A percentile compares a stretch with the other conserved stretches of the same genome.
These are phyloP conservation scores for Backusella liffmaniae DNA, from an alignment of 192 early-diverging fungal genomes.

Conservation along the genomic window DNA sequence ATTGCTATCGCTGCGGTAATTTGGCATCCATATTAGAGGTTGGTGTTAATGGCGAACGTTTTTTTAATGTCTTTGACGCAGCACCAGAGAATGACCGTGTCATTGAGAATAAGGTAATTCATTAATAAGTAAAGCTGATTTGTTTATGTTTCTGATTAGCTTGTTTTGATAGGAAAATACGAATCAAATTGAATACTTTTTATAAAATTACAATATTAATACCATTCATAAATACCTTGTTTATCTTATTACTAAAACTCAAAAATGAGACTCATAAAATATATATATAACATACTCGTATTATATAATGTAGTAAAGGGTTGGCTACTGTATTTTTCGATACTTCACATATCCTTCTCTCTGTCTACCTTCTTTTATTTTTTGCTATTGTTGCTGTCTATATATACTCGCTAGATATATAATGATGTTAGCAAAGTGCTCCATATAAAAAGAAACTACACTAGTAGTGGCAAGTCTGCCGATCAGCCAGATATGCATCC, in stretches of 20 bases:
- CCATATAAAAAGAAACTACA: too few species aligned
- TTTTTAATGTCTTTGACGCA: conserved; percentile 88
- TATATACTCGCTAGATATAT: too few species aligned
- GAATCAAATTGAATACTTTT: conserved; percentile 1
- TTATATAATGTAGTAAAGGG: too few species aligned
- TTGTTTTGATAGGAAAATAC: background rate
- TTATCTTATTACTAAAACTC: too few species aligned
- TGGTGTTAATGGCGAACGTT: conserved; percentile 67
- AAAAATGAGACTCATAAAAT: too few species aligned
- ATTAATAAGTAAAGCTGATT: background rate
- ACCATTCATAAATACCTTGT: too few species aligned
- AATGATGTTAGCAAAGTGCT: too few species aligned
- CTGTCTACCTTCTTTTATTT: too few species aligned
- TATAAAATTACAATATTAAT: background rate
- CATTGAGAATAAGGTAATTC: background rate
- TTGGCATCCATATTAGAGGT: conserved; percentile 83
- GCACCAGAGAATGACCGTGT: conserved; percentile 74
- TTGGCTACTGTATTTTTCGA: too few species aligned
- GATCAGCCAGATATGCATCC: background rate
- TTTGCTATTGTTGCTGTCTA: too few species aligned
- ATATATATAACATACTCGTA: too few species aligned
- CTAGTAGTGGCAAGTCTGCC: background rate
- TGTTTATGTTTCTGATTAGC: background rate
- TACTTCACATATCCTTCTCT: too few species aligned
- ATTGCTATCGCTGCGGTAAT: conserved; percentile 88